Conservation (phyloP, 2,329 filamentous ascomycete species). For the Cladorrhinum sp. region DNA sequence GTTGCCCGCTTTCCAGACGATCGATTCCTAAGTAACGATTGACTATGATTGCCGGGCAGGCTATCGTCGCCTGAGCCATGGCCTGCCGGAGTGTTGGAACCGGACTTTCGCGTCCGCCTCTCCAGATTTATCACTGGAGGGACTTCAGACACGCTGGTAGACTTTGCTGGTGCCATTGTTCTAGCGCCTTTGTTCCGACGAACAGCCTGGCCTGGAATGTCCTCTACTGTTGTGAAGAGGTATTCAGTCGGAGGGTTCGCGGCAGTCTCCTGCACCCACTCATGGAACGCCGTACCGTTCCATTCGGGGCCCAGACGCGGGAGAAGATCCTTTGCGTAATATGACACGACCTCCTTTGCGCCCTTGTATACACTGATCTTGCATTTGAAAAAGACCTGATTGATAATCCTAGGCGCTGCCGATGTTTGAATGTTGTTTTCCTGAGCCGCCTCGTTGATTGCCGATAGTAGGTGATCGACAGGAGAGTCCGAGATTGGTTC, state of each 20-base stretch:
- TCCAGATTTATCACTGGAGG: conserved; percentile 19
- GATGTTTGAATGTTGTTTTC: conserved; percentile 31
- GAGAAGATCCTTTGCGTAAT: conserved; percentile 43
- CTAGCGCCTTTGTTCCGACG: conserved; percentile 21
- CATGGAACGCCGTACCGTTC: conserved; percentile 31
- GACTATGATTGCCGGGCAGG: conserved; percentile 22
- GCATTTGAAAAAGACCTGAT: conserved; percentile 38
- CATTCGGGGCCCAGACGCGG: conserved; percentile 36
- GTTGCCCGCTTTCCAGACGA: conserved; percentile 44
- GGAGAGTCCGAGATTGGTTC: conserved; percentile 10
- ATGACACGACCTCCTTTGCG: conserved; percentile 42
- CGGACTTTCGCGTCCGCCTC: conserved; percentile 26
- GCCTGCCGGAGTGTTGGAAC: conserved; percentile 17
- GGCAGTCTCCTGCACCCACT: conserved; percentile 35
- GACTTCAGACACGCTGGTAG: conserved; percentile 12
- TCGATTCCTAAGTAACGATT: conserved; percentile 30
- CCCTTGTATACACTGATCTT: conserved; percentile 38
- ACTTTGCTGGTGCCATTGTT: neutral
- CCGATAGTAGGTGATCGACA: conserved; percentile 27
- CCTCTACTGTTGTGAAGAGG: conserved; percentile 26
- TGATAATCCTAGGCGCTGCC: conserved; percentile 32
- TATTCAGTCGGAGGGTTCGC: conserved; percentile 29
- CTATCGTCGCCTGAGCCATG: conserved; percentile 22
- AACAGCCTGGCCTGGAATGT: conserved; percentile 25
- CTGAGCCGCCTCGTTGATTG: conserved; percentile 25